Evolutionary conservation across 2,329 filamentous ascomycete genomes (phyloP), one percentile per base, ranked within the genome.

Genomic region (Drechslerella stenobrocha): DNA sequence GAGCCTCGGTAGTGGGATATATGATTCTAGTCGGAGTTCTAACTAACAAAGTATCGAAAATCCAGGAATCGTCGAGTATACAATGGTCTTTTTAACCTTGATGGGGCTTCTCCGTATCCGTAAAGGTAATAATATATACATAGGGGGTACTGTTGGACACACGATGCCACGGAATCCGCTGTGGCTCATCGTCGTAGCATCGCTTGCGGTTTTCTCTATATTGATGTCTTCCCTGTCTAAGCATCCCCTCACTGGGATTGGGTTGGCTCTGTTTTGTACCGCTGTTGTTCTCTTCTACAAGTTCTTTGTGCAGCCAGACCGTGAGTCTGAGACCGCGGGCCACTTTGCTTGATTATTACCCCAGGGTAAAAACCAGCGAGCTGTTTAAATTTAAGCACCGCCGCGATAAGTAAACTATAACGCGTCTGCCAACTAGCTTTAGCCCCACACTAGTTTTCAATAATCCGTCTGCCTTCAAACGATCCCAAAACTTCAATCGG

Each of bases 391-490:
- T 24, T 13, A 3, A 64, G 59, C n/a, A 26, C 51, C 18, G 34
- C 34, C 1, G 59, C 52, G 1, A 64, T 64, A 51, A 22, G 46
- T 35, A 20, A 9, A 9, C 51, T 64, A 37, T 64, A 20, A 23
- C 51, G 0, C 44, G 45, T 15, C 51, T 64, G 2, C 51, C 24
- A 11, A 8, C 51, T 1, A 6, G 24, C 9, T 64, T 45, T 11
- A 28, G 15, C 2, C 51, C 51, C 1, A 55, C 35, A 1, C 8
- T 64, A 5, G 22, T 46, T 2, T 64, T 64, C 26, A 64, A 64
- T 20, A 51, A 64, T n/a, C n/a, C n/a, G n/a, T 37, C 51, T 64
- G n/a, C 59, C 59, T 46, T 64, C 59, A 5, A 64, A 64, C n/a
- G 59, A 64, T 20, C 56, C 56, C 28, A 56, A 55, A 11, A 64